Conservation (phyloP, 2,329 filamentous ascomycete species). For the Nigrospora oryzae region DNA sequence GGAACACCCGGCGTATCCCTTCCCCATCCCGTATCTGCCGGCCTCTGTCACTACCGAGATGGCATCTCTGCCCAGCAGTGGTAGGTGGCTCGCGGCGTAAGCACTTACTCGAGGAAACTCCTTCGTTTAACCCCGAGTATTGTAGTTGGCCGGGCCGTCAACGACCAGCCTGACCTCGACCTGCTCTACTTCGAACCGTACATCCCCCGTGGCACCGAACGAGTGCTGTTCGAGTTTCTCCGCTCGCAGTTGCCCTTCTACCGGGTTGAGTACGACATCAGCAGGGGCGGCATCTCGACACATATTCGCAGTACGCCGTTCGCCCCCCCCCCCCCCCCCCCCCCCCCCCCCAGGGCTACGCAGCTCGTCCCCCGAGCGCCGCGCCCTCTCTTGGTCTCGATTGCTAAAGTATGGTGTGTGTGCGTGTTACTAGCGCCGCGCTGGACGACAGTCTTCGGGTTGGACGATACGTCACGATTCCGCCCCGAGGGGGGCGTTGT, state of each 20-base stretch:
- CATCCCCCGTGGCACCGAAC: constrained; percentile 46
- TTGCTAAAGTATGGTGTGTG: constrained; percentile 15
- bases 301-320: constrained; percentile 36
- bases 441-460: constrained; percentile 51
- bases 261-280: constrained; percentile 65
- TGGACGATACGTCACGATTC: constrained; percentile 58
- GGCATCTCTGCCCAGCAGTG: constrained; percentile 35
- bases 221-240: constrained; percentile 61
- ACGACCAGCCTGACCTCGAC: constrained; percentile 62
- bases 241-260: constrained; percentile 68
- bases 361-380: too few species aligned
- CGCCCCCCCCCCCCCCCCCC: too few species aligned
- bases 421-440: constrained; percentile 28
- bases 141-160: constrained; percentile 43
- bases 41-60: constrained; percentile 27
- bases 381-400: constrained; percentile 20
- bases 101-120: too few species aligned
- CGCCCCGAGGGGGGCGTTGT: constrained; percentile 21
- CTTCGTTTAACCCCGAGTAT: too few species aligned
- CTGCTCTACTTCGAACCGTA: constrained; percentile 71
- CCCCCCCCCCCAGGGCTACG: too few species aligned
- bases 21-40: constrained; percentile 37
- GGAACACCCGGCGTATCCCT: constrained; percentile 38
- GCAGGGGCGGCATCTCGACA: constrained; percentile 53
- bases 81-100: too few species aligned